phyloP scores from a whole-genome alignment of 305 asterid genomes.

The Nicotiana rustica region DNA sequence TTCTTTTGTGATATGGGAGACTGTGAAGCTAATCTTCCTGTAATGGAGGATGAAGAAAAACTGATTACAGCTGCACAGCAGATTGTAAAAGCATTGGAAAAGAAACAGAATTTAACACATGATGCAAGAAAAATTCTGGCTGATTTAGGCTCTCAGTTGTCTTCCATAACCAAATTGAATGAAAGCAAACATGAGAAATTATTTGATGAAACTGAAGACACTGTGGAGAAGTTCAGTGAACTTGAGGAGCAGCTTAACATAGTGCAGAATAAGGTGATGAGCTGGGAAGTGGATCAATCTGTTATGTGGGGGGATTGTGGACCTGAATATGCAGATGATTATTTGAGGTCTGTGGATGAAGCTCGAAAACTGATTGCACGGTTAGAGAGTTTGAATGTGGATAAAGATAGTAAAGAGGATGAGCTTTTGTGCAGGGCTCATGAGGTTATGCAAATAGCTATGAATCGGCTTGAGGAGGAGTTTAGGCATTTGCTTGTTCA shows the following conservation, averaged over 20 bases:
- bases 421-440: constrained; percentile 60
- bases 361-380: constrained; percentile 59
- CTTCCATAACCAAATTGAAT: constrained; percentile 45
- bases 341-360: constrained; percentile 73
- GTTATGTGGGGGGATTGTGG: constrained; percentile 93
- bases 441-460: constrained; percentile 76
- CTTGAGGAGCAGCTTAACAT: constrained; percentile 64
- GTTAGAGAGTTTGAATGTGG: constrained; percentile 57
- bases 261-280: constrained; percentile 69
- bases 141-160: constrained; percentile 71
- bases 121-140: constrained; percentile 67
- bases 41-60: constrained; percentile 71
- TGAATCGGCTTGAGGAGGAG: constrained; percentile 91
- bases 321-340: constrained; percentile 68
- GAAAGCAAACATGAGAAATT: constrained; percentile 36
- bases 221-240: constrained; percentile 49
- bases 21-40: constrained; percentile 42
- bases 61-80: constrained; percentile 72
- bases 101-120: constrained; percentile 53
- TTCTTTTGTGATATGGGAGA: constrained; percentile 58
- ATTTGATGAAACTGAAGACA: constrained; percentile 7
- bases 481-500: constrained; percentile 76
- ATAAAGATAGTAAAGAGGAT: constrained; percentile 45
- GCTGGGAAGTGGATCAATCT: constrained; percentile 72
- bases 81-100: constrained; percentile 62